Base-by-base conservation (phyloP, 805 yeast genomes). In the Ogataea methylovora region DNA sequence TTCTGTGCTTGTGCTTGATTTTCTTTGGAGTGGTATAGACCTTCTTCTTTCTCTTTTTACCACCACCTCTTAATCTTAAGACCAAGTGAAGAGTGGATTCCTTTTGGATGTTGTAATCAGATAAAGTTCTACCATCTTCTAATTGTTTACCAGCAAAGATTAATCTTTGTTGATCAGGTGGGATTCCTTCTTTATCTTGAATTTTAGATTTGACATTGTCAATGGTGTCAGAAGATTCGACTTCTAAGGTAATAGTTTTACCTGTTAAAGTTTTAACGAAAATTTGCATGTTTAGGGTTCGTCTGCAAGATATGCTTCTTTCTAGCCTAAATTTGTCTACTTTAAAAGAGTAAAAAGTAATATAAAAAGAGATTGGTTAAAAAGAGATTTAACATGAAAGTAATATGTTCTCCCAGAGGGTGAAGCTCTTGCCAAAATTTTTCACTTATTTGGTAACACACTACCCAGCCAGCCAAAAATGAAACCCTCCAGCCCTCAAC, bases 21-120 rank as follows among this genome's bases (percentile, higher is more conserved):
- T 88, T 94, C 88, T 92, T 92, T 79, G 98, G 98, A 66, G 97
- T 90, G 76, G 97, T 90, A 90, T 90, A 92, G 67, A 87, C 97
- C 94, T 90, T 90, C 96, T 92, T 92, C 92, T 92, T 92, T 82
- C 95, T 90, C 92, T 92, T 92, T 85, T 88, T 92, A 78, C 95
- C 95, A 79, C 94, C 94, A 57, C 63, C 96, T 79, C 96, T 85
- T 71, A 87, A 81, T 81, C 96, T 88, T 49, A 88, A 76, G 56
- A 88, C 96, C 69, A 88, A 78, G 68, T 88, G 97, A 45, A 90
- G 71, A 50, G 98, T 90, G 46, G 98, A 90, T 78, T 90, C 98
- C 84, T 90, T 90, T 76, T 90, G 97, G 74, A 90, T 92, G 87
- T 90, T 90, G 94, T 92, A 92, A 78, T 90, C 97, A 53, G 95